Evolutionary conservation across 495 filamentous ascomycete species (phyloP), one percentile per base, ranked within the genome.

Genomic region (Penicillium diatomitis): DNA sequence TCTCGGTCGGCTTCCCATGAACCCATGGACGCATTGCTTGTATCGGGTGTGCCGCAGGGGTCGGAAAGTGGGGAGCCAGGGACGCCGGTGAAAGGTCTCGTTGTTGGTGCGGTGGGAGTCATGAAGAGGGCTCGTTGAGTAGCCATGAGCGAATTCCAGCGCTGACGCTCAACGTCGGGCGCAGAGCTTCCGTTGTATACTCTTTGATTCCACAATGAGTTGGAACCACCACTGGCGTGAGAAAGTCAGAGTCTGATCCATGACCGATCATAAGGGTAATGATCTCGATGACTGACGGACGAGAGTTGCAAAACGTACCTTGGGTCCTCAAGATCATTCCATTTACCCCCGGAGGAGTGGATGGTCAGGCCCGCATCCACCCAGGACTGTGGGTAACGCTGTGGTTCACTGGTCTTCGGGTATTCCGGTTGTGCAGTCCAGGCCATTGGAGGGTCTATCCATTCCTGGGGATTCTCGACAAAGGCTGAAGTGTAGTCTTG

Each of bases 51-150:
- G 5, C 55, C 52, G 47, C 57, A 56, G 8, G 48, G 53, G 38
- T 66, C 60, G 6, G 53, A 60, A 4, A 38, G 32, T 0, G 59
- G 59, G 0, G 59, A 60, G n/a, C 40, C 49, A 1, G 60, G 47
- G 34, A 54, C 58, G 0, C 29, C 31, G 3, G 50, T 44, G 6
- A 52, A 45, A 5, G 44, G 30, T 29, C 2, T 20, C 20, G 20
- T 4, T 3, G 42, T 10, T 6, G 53, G 46, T 2, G 40, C 34
- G 5, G 53, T 20, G 8, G 58, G 61, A 28, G 51, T 55, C 65
- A 70, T 68, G 48, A 65, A 70, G 8, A 70, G 57, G 6, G 67
- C 67, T 31, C 67, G 51, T 51, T 70, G 60, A 20, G 62, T 63
- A 27, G 65, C 63, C 3, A 63, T 41, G 7, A 61, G 55, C 8